Evolutionary conservation across 83 land plant genomes (phyloP), one percentile per base, ranked within the genome.

Genomic region (Larix sibirica): DNA sequence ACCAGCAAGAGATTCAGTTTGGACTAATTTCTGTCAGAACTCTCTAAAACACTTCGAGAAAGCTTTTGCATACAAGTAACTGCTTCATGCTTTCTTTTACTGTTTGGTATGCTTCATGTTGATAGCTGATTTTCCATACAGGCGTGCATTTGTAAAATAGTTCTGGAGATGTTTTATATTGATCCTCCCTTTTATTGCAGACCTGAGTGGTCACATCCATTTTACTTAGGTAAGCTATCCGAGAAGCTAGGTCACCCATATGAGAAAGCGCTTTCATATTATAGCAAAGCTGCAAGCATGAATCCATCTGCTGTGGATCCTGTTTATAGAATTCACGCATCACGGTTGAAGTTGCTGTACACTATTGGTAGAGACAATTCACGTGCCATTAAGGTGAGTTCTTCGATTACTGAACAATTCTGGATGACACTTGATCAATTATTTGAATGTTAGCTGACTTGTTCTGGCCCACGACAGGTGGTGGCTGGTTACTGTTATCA

Each of bases 241-340:
- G 99, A 98, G 82, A 98, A 98, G 88, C 83, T 96, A 84, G 94
- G 93, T 42, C 82, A 79, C 66, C 83, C 96, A 24, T 62, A 63
- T 83, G 91, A 88, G 40, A 88, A 81, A 69, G 91, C 95, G 23
- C 89, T 98, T 36, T 85, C 94, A 56, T 96, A 93, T 83, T 98
- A 96, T 81, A 86, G 81, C 33, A 91, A 94, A 77, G 99, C 99
- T 62, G 88, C 87, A 60, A 85, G 85, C 58, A 83, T 96, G 88
- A 98, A 96, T 85, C 90, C 95, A 62, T 90, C 97, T 82, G 96
- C 95, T 88, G 99, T 98, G 21, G 99, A 98, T 87, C 89, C 99
- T 65, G 76, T 98, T 17, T 98, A 98, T 73, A 91, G 99, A 59
- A 91, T 96, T 87, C 99, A 98, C 87, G 95, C 99, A 31, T 98